Evolutionary conservation across 805 yeast genomes (phyloP).

Genomic region (Lipomyces kockii): DNA sequence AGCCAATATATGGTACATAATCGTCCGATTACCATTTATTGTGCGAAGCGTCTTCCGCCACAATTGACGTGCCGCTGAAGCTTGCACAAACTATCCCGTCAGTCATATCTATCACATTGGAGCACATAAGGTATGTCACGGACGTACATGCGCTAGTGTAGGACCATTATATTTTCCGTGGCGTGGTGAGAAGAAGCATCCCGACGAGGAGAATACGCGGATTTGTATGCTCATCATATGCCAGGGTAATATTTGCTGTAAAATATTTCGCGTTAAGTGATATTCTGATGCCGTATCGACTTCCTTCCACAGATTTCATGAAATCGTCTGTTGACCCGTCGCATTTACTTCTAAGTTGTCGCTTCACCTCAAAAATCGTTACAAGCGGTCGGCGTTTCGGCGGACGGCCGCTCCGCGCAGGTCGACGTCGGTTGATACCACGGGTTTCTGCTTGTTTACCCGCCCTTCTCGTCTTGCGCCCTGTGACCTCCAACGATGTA

Average conservation of each 20-base stretch:
- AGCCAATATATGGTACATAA: background rate
- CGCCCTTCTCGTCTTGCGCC: no score
- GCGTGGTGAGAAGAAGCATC: background rate
- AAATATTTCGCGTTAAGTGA: background rate
- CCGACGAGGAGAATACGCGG: background rate
- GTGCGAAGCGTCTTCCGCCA: constrained; percentile 24
- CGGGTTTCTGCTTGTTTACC: no score
- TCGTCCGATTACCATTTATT: background rate
- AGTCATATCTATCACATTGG: background rate
- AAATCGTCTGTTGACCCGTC: background rate
- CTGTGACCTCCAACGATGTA: no score
- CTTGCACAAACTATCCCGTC: constrained; percentile 22
- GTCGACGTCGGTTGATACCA: no score
- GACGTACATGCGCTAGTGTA: constrained; percentile 22
- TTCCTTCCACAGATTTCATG: background rate
- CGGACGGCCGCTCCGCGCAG: no score
- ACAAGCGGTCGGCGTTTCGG: no score
- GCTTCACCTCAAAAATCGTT: no score
- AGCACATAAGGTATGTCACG: background rate
- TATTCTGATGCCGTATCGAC: background rate
- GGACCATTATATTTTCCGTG: background rate
- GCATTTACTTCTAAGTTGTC: background rate
- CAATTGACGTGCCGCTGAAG: constrained; percentile 21
- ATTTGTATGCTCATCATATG: background rate
- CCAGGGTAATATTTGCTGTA: background rate